Percentiles rank a stretch among this genome's conserved stretches.
Evolutionary conservation across 2,329 filamentous ascomycete genomes (phyloP).

Genomic region (Knufia fluminis): DNA sequence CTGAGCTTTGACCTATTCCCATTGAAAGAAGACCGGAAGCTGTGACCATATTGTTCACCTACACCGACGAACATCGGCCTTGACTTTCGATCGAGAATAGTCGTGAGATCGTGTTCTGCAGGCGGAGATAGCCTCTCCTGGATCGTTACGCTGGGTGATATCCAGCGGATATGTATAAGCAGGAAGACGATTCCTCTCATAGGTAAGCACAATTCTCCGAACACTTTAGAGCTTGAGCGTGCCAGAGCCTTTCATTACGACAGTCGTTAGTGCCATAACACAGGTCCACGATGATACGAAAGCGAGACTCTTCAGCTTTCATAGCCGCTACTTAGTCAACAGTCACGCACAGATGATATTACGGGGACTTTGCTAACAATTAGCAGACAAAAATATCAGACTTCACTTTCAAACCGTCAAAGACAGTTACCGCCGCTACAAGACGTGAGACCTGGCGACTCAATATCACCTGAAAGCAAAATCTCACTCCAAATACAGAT

Average conservation of each 20-base stretch:
- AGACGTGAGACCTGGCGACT: background rate
- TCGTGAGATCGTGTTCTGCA: too few relatives aligned
- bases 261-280: too few relatives aligned
- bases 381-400: background rate
- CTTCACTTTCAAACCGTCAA: background rate
- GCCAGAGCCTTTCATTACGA: too few relatives aligned
- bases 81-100: too few relatives aligned
- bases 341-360: background rate
- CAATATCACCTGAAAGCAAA: background rate
- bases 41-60: too few relatives aligned
- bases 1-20: too few relatives aligned
- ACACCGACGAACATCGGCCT: too few relatives aligned
- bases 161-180: slow-evolving; percentile 2
- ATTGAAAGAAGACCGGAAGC: too few relatives aligned
- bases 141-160: background rate
- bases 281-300: too few relatives aligned
- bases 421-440: slow-evolving; percentile 7
- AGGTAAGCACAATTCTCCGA: background rate
- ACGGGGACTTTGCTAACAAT: background rate
- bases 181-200: background rate
- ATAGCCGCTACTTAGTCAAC: too few relatives aligned
- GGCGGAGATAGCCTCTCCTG: too few relatives aligned
- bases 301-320: too few relatives aligned
- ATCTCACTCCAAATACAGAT: background rate
- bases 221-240: background rate